Base-by-base conservation (phyloP, 2,329 filamentous ascomycete species). In the Scedosporium boydii region DNA sequence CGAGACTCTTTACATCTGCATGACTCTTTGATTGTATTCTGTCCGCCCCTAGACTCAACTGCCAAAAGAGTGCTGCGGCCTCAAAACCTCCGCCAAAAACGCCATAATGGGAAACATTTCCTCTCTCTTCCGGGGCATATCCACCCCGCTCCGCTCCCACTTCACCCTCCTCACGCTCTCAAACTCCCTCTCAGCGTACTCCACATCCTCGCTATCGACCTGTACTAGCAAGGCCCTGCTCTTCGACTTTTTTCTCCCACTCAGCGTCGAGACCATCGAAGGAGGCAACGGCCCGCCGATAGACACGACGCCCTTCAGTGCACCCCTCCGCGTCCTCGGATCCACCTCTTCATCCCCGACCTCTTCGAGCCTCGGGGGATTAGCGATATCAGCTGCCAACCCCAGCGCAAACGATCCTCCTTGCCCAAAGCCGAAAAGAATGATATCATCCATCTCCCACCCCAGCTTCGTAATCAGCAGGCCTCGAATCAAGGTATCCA, bases 51-150 rank as follows among this genome's bases (percentile, higher is more conserved):
- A 29, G 4, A n/a, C 16, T 57, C 55, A 57, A 4, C 59, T 34
- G 4, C 46, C 46, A 41, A 61, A 55, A 5, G 59, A 34, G 38
- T 61, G 59, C 26, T 16, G 59, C 46, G 26, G 46, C 18, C 59
- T 41, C 18, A 95, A 73, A 69, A 87, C 81, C 59, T 87, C 82
- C 0, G 87, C 87, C 68, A 92, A 82, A 68, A 88, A 97, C 70
- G 88, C 85, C 91, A 97, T 97, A 64, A 97, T 82, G 0, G 93
- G 92, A 69, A 93, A 71, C 82, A 96, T 93, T 79, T 98, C 93
- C 10, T 96, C 91, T 61, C 88, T 81, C 71, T 82, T 88, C 56
- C 80, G 78, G n/a, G 92, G 91, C 93, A 97, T 96, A 1, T 82
- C 82, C 73, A 96, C 91, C 5, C 87, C 89, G 2, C 73, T 74